Conservation (phyloP, 2,329 filamentous ascomycete genomes). For the Alternaria postmessia region DNA sequence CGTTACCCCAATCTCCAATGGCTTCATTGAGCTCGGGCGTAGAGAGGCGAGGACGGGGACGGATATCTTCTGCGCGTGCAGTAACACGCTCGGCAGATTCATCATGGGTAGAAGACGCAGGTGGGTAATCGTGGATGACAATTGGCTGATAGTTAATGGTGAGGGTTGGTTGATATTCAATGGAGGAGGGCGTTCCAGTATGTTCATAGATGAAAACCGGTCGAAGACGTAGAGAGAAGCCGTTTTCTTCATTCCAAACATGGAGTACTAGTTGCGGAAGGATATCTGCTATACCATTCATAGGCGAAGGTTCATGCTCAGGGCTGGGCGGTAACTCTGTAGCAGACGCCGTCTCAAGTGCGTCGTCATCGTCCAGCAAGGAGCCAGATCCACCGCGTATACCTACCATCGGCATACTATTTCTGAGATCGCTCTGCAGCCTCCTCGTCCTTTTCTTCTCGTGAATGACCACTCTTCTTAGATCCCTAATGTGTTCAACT, state of each 20-base stretch:
- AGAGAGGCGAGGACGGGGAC: neutral
- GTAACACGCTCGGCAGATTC: neutral
- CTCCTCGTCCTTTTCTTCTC: neutral
- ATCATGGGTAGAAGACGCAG: neutral
- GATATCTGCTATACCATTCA: neutral
- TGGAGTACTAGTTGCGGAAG: neutral
- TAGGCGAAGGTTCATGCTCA: neutral
- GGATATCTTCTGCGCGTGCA: neutral
- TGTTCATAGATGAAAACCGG: neutral
- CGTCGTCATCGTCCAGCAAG: neutral
- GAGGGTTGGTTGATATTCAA: neutral
- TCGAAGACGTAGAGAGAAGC: neutral
- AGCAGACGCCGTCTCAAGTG: neutral
- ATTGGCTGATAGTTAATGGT: neutral
- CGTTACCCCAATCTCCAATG: neutral
- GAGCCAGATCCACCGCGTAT: neutral
- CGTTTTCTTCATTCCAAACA: neutral
- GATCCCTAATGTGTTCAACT: neutral
- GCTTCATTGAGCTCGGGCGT: neutral
- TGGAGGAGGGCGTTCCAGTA: neutral
- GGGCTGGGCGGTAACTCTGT: neutral
- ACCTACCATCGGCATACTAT: neutral
- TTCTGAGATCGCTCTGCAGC: neutral
- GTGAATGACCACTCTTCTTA: neutral
- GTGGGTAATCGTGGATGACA: neutral